Conservation (phyloP, 768 basidiomycete genomes). For the Austroboletus festivus region DNA sequence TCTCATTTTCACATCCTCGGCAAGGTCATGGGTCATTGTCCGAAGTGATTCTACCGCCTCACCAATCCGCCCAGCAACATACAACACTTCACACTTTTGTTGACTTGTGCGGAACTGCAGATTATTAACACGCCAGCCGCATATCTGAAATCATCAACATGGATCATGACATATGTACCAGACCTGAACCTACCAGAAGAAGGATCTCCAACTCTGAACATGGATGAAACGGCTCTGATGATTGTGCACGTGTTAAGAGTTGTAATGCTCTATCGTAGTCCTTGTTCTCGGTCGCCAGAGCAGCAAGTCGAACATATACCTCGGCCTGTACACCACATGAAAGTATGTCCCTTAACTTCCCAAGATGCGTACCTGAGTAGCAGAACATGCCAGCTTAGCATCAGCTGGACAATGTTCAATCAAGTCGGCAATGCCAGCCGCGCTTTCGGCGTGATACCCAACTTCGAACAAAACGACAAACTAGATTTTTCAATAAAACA, state of each 20-base stretch:
- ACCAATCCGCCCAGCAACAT: no score
- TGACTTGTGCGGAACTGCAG: no score
- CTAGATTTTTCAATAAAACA: no score
- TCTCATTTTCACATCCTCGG: no score
- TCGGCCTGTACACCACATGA: not conserved
- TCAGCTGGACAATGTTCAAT: no score
- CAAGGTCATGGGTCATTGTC: no score
- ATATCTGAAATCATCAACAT: no score
- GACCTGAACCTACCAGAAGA: not conserved
- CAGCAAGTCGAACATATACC: constrained; percentile 2
- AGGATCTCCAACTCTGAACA: constrained; percentile 4
- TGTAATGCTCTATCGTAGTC: not conserved
- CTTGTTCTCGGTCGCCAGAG: not conserved
- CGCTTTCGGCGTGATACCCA: not conserved
- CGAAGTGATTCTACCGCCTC: no score
- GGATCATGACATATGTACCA: constrained; percentile 7
- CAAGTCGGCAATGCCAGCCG: no score
- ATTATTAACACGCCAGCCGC: no score
- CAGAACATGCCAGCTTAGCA: not conserved
- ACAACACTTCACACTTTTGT: no score
- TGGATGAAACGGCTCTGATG: not conserved
- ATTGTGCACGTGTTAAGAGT: constrained; percentile 2
- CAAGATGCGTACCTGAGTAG: not conserved
- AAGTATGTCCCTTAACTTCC: not conserved
- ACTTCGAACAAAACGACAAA: constrained; percentile 1